Conservation (phyloP, 1,139 yeast genomes). For the Kodamaea suecica region DNA sequence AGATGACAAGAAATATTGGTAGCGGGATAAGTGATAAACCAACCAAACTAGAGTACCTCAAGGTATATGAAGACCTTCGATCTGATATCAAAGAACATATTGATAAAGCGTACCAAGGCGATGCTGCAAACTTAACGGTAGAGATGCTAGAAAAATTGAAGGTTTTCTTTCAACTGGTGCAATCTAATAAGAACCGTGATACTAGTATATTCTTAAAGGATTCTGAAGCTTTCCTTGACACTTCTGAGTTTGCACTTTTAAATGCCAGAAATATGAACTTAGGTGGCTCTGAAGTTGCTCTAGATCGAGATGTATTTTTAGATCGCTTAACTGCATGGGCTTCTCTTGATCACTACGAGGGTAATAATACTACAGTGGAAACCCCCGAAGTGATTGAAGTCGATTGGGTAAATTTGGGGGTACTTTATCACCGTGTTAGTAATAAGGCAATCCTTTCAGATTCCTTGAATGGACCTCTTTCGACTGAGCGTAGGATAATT, state of each 20-base stretch:
- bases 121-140: conserved; percentile 28
- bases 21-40: not conserved
- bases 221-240: conserved; percentile 40
- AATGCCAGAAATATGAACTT: conserved; percentile 59
- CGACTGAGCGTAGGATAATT: conserved; percentile 54
- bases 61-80: not conserved
- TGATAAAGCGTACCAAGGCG: conserved; percentile 30
- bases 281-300: conserved; percentile 49
- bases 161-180: conserved; percentile 28
- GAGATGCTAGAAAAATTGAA: conserved; percentile 29
- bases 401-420: conserved; percentile 63
- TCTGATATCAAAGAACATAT: not conserved
- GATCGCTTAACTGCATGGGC: conserved; percentile 29
- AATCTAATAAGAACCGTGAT: conserved; percentile 26
- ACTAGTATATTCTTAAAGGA: conserved; percentile 31
- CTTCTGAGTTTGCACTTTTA: conserved; percentile 40
- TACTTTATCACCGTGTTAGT: conserved; percentile 47
- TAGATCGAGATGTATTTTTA: conserved; percentile 49
- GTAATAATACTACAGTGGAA: conserved; percentile 11
- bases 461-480: conserved; percentile 71
- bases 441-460: conserved; percentile 50
- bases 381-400: conserved; percentile 8
- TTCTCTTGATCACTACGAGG: conserved; percentile 9
- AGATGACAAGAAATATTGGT: not conserved
- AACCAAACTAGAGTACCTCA: not conserved